A percentile compares a stretch with the other conserved stretches of the same genome.
Evolutionary conservation across 78 protist genomes (phyloP).

Genomic region (Dictyostelium citrinum): DNA sequence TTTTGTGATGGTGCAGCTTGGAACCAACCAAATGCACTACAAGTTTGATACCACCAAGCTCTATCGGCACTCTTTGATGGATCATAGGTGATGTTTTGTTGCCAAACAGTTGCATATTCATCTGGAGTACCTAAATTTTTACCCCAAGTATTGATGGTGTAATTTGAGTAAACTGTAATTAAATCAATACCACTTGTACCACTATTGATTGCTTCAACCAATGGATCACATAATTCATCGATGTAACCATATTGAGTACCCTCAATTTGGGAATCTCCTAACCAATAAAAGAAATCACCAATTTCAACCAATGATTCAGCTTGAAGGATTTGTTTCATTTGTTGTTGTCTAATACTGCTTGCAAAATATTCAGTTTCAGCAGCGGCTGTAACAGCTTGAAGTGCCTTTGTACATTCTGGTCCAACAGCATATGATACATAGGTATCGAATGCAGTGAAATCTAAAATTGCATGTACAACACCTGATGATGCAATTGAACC

Average conservation of each 20-base stretch:
- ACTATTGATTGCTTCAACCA: conserved; percentile 4
- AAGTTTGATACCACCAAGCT: conserved; percentile 63
- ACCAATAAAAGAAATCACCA: conserved; percentile 61
- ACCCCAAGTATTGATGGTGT: conserved; percentile 62
- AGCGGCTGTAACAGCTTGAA: background rate
- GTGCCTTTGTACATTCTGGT: conserved; percentile 35
- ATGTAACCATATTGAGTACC: conserved; percentile 64
- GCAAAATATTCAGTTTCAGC: background rate
- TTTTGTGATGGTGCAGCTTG: conserved; percentile 50
- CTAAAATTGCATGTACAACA: conserved; percentile 72
- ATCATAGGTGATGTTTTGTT: conserved; percentile 60
- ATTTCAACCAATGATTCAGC: conserved; percentile 39
- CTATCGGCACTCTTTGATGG: conserved; percentile 52
- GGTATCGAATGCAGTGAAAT: conserved; percentile 62
- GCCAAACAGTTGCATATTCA: conserved; percentile 54
- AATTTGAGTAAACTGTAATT: conserved; percentile 8
- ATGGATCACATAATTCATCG: conserved; percentile 32
- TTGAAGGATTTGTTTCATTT: background rate
- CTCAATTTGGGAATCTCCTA: conserved; percentile 30
- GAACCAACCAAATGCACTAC: conserved; percentile 36
- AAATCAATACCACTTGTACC: background rate
- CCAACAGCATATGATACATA: conserved; percentile 54
- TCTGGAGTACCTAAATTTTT: conserved; percentile 27
- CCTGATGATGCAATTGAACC: conserved; percentile 63
- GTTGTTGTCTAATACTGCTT: background rate